phyloP scores from a whole-genome alignment of 768 basidiomycete species.

The Suillus americanus region DNA sequence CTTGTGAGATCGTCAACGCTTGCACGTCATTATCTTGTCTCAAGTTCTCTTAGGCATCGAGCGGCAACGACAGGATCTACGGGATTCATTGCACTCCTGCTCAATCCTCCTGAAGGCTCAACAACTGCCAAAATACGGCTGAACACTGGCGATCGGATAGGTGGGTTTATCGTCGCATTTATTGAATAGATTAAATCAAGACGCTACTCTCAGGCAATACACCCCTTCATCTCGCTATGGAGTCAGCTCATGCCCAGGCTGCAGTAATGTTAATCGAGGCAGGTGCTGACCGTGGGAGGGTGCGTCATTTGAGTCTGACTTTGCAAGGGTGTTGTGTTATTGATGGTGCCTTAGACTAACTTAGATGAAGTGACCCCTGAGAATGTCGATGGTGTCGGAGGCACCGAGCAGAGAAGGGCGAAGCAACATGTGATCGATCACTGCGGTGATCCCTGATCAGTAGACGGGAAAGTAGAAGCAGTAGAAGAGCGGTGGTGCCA shows the following conservation, averaged over 20 bases:
- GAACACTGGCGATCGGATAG: conserved; percentile 82
- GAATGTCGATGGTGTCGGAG: conserved; percentile 87
- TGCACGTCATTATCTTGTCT: not conserved
- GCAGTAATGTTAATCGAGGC: conserved; percentile 92
- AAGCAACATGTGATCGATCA: conserved; percentile 71
- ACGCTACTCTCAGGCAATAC: conserved; percentile 71
- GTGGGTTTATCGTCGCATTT: conserved; percentile 35
- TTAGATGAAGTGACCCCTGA: conserved; percentile 86
- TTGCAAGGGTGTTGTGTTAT: not conserved
- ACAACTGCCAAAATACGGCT: conserved; percentile 66
- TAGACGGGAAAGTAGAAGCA: conserved; percentile 32
- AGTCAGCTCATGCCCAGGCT: conserved; percentile 89
- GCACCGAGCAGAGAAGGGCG: conserved; percentile 79
- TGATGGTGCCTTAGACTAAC: conserved; percentile 56
- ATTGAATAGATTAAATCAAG: not conserved
- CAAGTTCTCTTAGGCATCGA: conserved; percentile 63
- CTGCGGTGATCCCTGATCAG: conserved; percentile 55
- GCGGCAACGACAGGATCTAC: conserved; percentile 94
- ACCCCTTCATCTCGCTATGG: conserved; percentile 95
- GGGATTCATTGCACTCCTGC: conserved; percentile 83
- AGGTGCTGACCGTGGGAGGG: conserved; percentile 88
- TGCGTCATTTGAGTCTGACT: conserved; percentile 38
- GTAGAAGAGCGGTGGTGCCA: conserved; percentile 26
- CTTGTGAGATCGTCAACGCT: conserved; percentile 52
- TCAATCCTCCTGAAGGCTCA: conserved; percentile 76